Conservation (phyloP, 805 yeast species). For the Sugiyamaella smithiae region DNA sequence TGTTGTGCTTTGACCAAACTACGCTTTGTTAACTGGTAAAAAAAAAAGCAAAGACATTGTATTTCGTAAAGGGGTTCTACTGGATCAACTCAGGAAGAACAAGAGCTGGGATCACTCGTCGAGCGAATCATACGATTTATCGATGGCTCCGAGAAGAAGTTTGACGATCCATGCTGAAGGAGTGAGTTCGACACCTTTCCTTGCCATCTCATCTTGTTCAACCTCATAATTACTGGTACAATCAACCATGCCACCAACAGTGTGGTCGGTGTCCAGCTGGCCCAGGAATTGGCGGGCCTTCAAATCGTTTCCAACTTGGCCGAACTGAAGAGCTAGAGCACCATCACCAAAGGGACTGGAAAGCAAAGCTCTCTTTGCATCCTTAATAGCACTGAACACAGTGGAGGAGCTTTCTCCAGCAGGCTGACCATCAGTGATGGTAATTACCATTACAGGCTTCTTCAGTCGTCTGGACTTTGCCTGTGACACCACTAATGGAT, state of each 20-base stretch:
- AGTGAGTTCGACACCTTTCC: slow-evolving; percentile 30
- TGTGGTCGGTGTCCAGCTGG: slow-evolving; percentile 29
- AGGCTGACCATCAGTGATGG: slow-evolving; percentile 34
- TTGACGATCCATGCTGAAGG: slow-evolving; percentile 33
- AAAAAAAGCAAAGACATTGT: no score
- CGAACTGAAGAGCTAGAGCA: slow-evolving; percentile 33
- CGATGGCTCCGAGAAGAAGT: slow-evolving; percentile 31
- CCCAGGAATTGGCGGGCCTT: slow-evolving; percentile 31
- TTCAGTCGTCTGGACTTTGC: slow-evolving; percentile 23
- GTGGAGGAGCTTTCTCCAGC: slow-evolving; percentile 30
- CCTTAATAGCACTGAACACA: slow-evolving; percentile 26
- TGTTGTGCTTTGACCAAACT: no score
- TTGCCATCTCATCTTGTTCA: slow-evolving; percentile 34
- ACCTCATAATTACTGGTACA: slow-evolving; percentile 31
- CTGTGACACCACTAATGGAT: slow-evolving; percentile 29
- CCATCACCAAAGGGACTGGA: slow-evolving; percentile 30
- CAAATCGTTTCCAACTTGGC: slow-evolving; percentile 34
- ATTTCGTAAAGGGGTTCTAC: no score
- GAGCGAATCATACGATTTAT: slow-evolving; percentile 30
- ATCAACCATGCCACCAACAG: slow-evolving; percentile 31
- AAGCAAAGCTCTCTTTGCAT: slow-evolving; percentile 25
- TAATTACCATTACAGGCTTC: slow-evolving; percentile 32
- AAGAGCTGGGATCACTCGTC: no score
- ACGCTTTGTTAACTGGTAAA: no score
- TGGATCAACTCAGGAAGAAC: no score